Base-by-base conservation (phyloP, 805 yeast species). In the Lipomyces yamanashiensis region DNA sequence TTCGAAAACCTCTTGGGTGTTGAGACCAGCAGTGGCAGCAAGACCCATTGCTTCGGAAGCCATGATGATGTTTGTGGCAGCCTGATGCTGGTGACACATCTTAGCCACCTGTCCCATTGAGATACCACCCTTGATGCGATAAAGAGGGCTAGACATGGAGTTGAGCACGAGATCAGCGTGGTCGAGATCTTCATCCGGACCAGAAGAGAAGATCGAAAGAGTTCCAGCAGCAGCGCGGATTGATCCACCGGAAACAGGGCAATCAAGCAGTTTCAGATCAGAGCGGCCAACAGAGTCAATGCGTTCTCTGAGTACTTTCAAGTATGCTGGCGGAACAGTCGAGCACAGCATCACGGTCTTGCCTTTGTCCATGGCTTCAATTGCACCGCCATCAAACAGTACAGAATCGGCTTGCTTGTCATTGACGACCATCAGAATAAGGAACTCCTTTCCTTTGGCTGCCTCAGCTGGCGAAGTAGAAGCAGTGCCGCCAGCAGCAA, bases 31-130 rank as follows among this genome's bases (percentile, higher is more conserved):
- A 17, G 58, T 47, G 17, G 66, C 66, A 15, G 66, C 66, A 13
- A 62, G 56, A 19, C 66, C 66, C 63, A 62, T 62, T 7, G 62
- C 66, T 55, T 62, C 66, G 34, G 66, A 62, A 13, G 66, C 66
- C 62, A 54, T 62, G 50, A 62, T 62, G 44, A 62, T 59, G 44
- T 62, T 62, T 17, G 62, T 59, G 19, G 59, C 63, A 0, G 66
- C 66, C 52, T 62, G 66, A 33, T 62, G 66, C 51, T 62, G 66
- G 19, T 62, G 66, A 13, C 52, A 51, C 66, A 62, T 62, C 59
- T 62, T 62, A 7, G 66, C 66, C 21, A 62, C 49, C 45, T 55
- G 55, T n/a, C 66, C 66, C 66, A 62, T 62, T 33, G 58, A 40
- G 23, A 62, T 58, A 43, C 66, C 66, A 41, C 66, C 66, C 10